Percentiles rank a stretch among this genome's conserved stretches.
Evolutionary conservation across 2,329 filamentous ascomycete genomes (phyloP).

Genomic region (Pezicula radicicola): DNA sequence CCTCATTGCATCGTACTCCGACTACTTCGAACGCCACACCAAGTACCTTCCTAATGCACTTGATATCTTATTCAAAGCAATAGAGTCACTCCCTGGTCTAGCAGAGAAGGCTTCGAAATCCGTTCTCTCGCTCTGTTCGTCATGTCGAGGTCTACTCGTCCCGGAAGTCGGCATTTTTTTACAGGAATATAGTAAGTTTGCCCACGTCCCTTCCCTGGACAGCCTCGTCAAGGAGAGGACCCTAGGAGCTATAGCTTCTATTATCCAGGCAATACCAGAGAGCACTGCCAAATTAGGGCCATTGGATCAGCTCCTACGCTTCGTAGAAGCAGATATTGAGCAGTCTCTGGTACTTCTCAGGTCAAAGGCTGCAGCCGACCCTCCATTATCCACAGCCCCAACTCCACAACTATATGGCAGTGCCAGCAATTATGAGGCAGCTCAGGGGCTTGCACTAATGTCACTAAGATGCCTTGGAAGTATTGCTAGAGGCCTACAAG

Average conservation of each 20-base stretch:
- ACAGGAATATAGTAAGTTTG: conserved; percentile 65
- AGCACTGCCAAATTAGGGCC: conserved; percentile 51
- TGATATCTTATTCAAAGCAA: conserved; percentile 69
- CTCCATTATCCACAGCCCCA: background rate
- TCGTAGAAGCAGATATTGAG: conserved; percentile 61
- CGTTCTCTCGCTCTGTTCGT: conserved; percentile 71
- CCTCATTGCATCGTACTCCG: conserved; percentile 69
- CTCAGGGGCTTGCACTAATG: conserved; percentile 33
- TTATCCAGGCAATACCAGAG: conserved; percentile 68
- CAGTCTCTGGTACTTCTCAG: conserved; percentile 25
- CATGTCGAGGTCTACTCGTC: conserved; percentile 68
- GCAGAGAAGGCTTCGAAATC: conserved; percentile 70
- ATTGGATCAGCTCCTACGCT: conserved; percentile 55
- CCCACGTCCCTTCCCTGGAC: conserved; percentile 58
- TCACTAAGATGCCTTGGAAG: conserved; percentile 66
- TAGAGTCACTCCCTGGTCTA: conserved; percentile 55
- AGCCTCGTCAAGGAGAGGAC: conserved; percentile 70
- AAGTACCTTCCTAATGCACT: conserved; percentile 67
- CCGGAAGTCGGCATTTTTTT: conserved; percentile 67
- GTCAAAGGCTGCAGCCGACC: background rate
- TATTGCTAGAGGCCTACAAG: conserved; percentile 71
- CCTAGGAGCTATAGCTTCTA: conserved; percentile 69
- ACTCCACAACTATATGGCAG: background rate
- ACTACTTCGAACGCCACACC: conserved; percentile 72
- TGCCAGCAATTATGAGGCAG: conserved; percentile 20